These are phyloP conservation scores for Thelonectria rubi DNA, from an alignment of 2,329 filamentous ascomycete species.

Conservation along the genomic window DNA sequence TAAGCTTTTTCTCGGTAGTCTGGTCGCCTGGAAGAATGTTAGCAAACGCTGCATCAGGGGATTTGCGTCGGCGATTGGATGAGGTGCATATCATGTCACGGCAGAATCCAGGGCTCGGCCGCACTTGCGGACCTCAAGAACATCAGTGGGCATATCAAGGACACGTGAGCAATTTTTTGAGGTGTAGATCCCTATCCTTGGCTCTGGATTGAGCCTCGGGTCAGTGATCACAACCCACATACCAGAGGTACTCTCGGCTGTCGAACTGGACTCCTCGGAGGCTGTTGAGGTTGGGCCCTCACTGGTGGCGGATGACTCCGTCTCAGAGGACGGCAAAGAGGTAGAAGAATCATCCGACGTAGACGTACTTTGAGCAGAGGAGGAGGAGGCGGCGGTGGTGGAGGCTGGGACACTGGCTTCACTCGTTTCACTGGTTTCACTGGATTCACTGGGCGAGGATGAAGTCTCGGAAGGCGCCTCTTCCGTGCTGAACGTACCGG, in stretches of 20 bases:
- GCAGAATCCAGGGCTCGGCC: conserved; percentile 21
- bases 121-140: conserved; percentile 37
- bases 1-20: conserved; percentile 35
- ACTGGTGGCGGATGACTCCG: conserved; percentile 36
- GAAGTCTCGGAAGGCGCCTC: conserved; percentile 40
- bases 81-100: conserved; percentile 18
- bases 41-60: conserved; percentile 12
- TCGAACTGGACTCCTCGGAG: conserved; percentile 23
- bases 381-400: conserved; percentile 43
- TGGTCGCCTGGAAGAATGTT: conserved; percentile 22
- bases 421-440: conserved; percentile 41
- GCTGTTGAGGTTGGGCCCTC: conserved; percentile 8
- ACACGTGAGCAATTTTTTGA: conserved; percentile 32
- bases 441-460: conserved; percentile 41
- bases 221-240: conserved; percentile 42
- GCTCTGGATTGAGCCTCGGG: conserved; percentile 23
- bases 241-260: conserved; percentile 40
- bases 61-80: neutral
- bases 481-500: conserved; percentile 44
- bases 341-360: conserved; percentile 38
- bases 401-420: conserved; percentile 41
- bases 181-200: conserved; percentile 24
- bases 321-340: conserved; percentile 39
- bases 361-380: conserved; percentile 43
- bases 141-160: conserved; percentile 12